A percentile compares a stretch with the other conserved stretches of the same genome.
phyloP scores from a whole-genome alignment of 1,139 yeast species.

The Saccharomyces hybrid region DNA sequence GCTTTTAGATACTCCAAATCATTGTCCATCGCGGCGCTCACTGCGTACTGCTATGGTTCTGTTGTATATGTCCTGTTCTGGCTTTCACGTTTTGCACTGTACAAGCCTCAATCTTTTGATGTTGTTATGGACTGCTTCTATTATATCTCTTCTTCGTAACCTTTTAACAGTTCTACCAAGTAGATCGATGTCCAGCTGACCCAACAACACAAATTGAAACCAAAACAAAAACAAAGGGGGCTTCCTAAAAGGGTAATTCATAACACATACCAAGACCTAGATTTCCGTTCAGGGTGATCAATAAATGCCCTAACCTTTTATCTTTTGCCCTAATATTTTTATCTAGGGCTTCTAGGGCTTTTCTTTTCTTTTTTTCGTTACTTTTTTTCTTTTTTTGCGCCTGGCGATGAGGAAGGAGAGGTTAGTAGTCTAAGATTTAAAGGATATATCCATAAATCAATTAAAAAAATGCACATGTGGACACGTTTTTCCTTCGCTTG shows the following conservation, averaged over 20 bases:
- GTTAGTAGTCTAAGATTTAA: neutral
- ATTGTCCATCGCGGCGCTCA: neutral
- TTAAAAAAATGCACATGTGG: neutral
- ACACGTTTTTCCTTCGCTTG: neutral
- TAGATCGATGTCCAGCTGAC: neutral
- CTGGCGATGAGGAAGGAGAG: neutral
- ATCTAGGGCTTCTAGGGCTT: neutral
- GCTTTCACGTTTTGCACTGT: neutral
- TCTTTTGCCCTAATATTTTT: neutral
- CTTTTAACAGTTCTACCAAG: neutral
- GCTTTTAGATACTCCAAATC: slow-evolving; percentile 4
- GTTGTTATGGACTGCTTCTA: neutral
- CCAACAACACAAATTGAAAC: neutral
- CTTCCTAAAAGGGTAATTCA: neutral
- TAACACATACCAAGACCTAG: neutral
- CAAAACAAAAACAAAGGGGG: slow-evolving; percentile 1
- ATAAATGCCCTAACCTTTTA: neutral
- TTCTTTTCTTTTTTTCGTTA: neutral
- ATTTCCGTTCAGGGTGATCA: neutral
- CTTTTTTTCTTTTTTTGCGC: neutral
- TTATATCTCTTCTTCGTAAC: neutral
- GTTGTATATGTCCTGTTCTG: neutral
- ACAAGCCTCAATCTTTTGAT: neutral
- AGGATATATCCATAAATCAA: neutral
- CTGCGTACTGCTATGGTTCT: neutral